Percentiles rank a stretch among this genome's conserved stretches.
These are phyloP conservation scores for Xylaria sp. DNA, from an alignment of 495 filamentous ascomycete genomes.

Conservation along the genomic window DNA sequence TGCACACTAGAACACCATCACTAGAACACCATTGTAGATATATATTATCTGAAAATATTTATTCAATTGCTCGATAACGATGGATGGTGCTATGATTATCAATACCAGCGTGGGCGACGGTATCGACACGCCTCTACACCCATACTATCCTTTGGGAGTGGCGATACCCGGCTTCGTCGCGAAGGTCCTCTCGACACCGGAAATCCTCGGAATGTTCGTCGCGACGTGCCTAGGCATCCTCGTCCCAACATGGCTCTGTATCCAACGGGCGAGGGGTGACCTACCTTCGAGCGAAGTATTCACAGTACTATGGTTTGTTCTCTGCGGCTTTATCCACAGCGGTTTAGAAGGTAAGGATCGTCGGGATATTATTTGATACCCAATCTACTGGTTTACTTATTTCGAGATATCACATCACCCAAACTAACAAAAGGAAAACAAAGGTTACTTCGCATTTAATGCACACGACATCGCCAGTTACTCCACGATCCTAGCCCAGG, in stretches of 20 bases:
- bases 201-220: conserved; percentile 53
- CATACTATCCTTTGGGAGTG: conserved; percentile 58
- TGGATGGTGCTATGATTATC: background rate
- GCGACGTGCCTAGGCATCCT: conserved; percentile 51
- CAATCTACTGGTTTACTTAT: background rate
- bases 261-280: conserved; percentile 41
- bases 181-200: conserved; percentile 52
- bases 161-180: conserved; percentile 53
- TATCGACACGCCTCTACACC: conserved; percentile 39
- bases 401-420: background rate
- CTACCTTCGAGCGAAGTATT: conserved; percentile 48
- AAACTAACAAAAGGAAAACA: background rate
- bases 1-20: background rate
- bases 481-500: conserved; percentile 60
- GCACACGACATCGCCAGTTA: conserved; percentile 49
- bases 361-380: conserved; percentile 7
- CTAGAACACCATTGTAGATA: background rate
- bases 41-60: background rate
- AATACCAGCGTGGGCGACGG: background rate
- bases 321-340: conserved; percentile 63
- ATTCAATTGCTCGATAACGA: background rate
- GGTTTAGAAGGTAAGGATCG: conserved; percentile 57
- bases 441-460: conserved; percentile 57
- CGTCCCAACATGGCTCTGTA: conserved; percentile 45
- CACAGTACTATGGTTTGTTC: conserved; percentile 61